phyloP scores from a whole-genome alignment of 108 stramenopile genomes.

The Nannochloropsis gaditana region DNA sequence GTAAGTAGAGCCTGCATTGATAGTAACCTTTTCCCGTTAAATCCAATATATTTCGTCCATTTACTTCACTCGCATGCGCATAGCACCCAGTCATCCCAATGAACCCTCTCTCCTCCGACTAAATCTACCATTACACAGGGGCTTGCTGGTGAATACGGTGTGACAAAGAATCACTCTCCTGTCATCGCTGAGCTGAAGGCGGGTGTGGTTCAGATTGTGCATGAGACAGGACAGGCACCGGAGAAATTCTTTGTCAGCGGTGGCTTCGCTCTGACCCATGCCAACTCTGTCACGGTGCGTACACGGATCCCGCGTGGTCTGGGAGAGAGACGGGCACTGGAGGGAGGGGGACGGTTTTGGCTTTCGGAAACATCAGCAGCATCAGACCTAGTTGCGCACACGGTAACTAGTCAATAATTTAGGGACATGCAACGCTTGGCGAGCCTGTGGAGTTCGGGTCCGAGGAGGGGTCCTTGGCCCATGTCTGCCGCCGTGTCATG shows the following conservation, averaged over 20 bases:
- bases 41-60: too few relatives aligned
- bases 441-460: not conserved
- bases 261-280: constrained; percentile 86
- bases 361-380: not conserved
- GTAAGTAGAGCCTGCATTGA: not conserved
- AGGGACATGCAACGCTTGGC: not conserved
- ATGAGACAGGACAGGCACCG: constrained; percentile 66
- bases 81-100: too few relatives aligned
- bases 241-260: constrained; percentile 96
- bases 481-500: not conserved
- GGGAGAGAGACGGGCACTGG: not conserved
- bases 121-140: constrained; percentile 57
- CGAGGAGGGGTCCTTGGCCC: not conserved
- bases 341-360: not conserved
- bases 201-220: constrained; percentile 82
- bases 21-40: too few relatives aligned
- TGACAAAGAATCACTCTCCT: constrained; percentile 87
- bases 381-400: not conserved
- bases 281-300: constrained; percentile 79
- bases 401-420: too few relatives aligned
- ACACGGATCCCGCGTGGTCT: not conserved
- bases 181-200: constrained; percentile 92
- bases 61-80: too few relatives aligned
- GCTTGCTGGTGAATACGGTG: constrained; percentile 87
- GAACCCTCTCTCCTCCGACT: too few relatives aligned